A percentile compares a stretch with the other conserved stretches of the same genome.
These are phyloP conservation scores for Globisporangium perplexum DNA, from an alignment of 352 stramenopile species.

Conservation along the genomic window DNA sequence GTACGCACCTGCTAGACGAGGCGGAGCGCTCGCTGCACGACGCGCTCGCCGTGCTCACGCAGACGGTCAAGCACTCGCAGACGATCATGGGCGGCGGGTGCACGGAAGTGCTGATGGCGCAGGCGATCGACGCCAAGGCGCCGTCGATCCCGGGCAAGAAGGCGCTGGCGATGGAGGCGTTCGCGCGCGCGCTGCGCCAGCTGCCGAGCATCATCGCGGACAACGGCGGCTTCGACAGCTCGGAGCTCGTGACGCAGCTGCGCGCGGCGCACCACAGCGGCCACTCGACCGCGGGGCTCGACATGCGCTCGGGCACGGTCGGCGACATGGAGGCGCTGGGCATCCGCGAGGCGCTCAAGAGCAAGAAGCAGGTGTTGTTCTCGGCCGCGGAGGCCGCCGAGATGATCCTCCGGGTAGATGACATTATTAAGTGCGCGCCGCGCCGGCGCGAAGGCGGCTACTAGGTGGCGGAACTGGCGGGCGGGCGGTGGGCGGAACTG, in stretches of 20 bases:
- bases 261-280: constrained; percentile 91
- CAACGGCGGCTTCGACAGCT: constrained; percentile 98
- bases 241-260: constrained; percentile 97
- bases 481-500: too few relatives aligned
- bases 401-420: constrained; percentile 99
- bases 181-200: constrained; percentile 94
- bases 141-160: constrained; percentile 96
- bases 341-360: constrained; percentile 95
- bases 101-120: constrained; percentile 96
- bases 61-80: constrained; percentile 96
- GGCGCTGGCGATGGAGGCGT: constrained; percentile 97
- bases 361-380: constrained; percentile 97
- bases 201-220: constrained; percentile 98
- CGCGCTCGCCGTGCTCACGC: constrained; percentile 95
- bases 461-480: not conserved
- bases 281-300: constrained; percentile 91
- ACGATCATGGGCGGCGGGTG: constrained; percentile 97
- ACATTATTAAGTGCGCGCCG: constrained; percentile 96
- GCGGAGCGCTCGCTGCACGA: constrained; percentile 99
- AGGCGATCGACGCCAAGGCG: constrained; percentile 88
- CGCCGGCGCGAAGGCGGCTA: constrained; percentile 60
- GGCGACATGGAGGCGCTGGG: constrained; percentile 97
- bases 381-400: constrained; percentile 98
- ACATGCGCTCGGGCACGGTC: constrained; percentile 96
- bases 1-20: constrained; percentile 97